phyloP scores from a whole-genome alignment of 1,284 basidiomycete genomes.

The Volvariella surrecta region DNA sequence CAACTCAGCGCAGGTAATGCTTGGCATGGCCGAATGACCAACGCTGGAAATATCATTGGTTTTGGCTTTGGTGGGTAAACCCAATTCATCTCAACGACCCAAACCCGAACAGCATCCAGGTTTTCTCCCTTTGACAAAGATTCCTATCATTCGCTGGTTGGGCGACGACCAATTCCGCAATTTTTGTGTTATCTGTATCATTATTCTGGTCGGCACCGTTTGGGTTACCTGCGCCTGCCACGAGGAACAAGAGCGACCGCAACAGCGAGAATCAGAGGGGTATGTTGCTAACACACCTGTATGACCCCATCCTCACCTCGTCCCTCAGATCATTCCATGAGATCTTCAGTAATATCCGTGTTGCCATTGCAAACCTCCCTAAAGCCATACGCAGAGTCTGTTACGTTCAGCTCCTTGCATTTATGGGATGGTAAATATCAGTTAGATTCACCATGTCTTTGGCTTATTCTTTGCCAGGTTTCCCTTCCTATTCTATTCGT shows the following conservation, averaged over 20 bases:
- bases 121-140: constrained; percentile 73
- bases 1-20: constrained; percentile 92
- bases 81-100: too few relatives aligned
- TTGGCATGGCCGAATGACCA: constrained; percentile 96
- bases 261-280: constrained; percentile 32
- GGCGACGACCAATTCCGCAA: constrained; percentile 95
- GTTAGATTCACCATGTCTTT: constrained; percentile 2
- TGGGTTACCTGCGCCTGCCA: constrained; percentile 82
- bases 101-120: constrained; percentile 31
- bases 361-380: constrained; percentile 68
- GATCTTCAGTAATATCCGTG: constrained; percentile 68
- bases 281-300: constrained; percentile 14
- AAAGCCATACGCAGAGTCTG: constrained; percentile 83
- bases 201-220: constrained; percentile 76
- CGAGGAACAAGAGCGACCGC: constrained; percentile 61
- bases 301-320: constrained; percentile 5
- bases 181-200: constrained; percentile 82
- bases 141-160: constrained; percentile 72
- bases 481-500: constrained; percentile 91
- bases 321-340: constrained; percentile 43
- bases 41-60: constrained; percentile 91
- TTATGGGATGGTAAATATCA: constrained; percentile 78
- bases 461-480: constrained; percentile 48
- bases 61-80: constrained; percentile 70
- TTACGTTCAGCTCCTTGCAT: constrained; percentile 85